Evolutionary conservation across 768 basidiomycete species (phyloP).

Genomic region (Trametes cubensis): DNA sequence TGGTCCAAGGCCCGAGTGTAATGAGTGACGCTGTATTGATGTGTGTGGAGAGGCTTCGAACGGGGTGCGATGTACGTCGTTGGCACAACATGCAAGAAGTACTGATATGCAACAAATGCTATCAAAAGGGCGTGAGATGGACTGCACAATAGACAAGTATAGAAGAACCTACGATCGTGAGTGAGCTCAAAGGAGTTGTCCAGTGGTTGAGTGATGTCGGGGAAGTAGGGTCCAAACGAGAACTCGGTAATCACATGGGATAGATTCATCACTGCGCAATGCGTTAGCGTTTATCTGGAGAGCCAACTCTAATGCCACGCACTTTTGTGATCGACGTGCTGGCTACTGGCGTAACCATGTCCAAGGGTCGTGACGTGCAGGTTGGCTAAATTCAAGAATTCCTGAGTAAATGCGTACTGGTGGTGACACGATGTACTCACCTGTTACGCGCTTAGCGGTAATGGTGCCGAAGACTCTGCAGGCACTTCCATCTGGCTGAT

Average conservation of each 20-base stretch:
- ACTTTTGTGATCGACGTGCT: constrained; percentile 89
- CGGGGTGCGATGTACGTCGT: constrained; percentile 88
- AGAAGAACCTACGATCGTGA: constrained; percentile 56
- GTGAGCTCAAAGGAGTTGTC: constrained; percentile 86
- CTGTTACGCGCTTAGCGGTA: constrained; percentile 86
- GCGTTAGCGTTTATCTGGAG: neutral
- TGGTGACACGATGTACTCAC: constrained; percentile 39
- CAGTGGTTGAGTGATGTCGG: constrained; percentile 91
- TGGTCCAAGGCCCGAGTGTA: constrained; percentile 78
- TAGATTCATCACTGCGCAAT: constrained; percentile 82
- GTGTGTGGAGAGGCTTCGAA: constrained; percentile 62
- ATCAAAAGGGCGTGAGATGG: neutral
- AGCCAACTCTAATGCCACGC: constrained; percentile 36
- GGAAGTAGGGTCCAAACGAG: constrained; percentile 95
- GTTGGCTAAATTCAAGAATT: constrained; percentile 56
- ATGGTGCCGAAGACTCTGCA: constrained; percentile 88
- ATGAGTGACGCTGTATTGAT: constrained; percentile 95
- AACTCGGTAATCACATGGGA: constrained; percentile 97
- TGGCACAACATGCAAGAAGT: constrained; percentile 94
- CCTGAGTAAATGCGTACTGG: neutral
- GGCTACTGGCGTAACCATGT: constrained; percentile 86
- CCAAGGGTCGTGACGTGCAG: constrained; percentile 93
- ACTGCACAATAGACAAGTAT: neutral
- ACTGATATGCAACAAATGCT: constrained; percentile 93
- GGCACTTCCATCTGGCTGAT: constrained; percentile 68